These are phyloP conservation scores for Fagopyrum tataricum DNA, from an alignment of 148 eudicot genomes.

Conservation along the genomic window DNA sequence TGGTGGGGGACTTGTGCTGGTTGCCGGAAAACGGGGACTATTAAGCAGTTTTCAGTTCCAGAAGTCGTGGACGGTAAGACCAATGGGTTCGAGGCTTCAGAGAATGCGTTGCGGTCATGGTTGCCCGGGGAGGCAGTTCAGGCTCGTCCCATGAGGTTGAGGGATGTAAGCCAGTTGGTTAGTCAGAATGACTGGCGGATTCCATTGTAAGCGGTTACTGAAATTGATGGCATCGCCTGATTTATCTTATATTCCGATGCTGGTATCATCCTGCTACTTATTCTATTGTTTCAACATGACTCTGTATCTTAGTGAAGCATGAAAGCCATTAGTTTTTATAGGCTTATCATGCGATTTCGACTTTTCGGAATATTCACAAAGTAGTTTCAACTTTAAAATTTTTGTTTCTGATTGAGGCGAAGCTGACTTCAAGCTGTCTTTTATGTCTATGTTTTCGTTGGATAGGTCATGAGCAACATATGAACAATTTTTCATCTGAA, in stretches of 20 bases:
- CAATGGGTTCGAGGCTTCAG: conserved; percentile 52
- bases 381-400: background rate
- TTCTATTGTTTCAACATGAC: background rate
- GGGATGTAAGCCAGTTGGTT: conserved; percentile 58
- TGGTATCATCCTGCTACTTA: background rate
- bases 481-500: background rate
- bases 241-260: background rate
- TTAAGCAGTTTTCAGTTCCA: conserved; percentile 35
- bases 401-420: background rate
- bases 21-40: conserved; percentile 45
- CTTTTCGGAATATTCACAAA: background rate
- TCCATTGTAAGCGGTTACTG: conserved; percentile 53
- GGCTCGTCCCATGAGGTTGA: conserved; percentile 51
- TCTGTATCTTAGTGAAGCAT: background rate
- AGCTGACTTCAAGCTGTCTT: background rate
- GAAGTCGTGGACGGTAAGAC: conserved; percentile 25
- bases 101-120: conserved; percentile 58
- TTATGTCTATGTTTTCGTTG: background rate
- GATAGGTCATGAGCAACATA: background rate
- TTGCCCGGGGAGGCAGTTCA: conserved; percentile 35
- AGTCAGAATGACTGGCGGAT: conserved; percentile 66
- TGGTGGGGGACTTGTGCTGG: conserved; percentile 84
- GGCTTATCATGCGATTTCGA: background rate
- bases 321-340: background rate
- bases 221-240: background rate